Evolutionary conservation across 805 yeast genomes (phyloP).

Genomic region (Hanseniaspora guilliermondii): DNA sequence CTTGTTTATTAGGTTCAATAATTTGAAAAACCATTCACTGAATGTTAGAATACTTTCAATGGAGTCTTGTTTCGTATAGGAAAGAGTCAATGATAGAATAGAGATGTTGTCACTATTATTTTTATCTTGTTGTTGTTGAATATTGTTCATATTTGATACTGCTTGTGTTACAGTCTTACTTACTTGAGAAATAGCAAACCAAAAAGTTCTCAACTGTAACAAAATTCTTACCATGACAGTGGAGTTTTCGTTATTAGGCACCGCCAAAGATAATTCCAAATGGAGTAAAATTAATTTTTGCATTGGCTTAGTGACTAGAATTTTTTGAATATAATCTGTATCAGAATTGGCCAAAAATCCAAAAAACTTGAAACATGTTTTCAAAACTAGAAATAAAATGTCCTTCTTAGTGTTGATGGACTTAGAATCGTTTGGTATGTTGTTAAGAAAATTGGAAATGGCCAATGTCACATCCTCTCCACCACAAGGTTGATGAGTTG

Average conservation of each 20-base stretch:
- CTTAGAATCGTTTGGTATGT: conserved; percentile 1
- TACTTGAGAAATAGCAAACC: conserved; percentile 58
- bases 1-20: conserved; percentile 58
- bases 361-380: conserved; percentile 24
- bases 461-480: conserved; percentile 28
- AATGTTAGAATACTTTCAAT: conserved; percentile 60
- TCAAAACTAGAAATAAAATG: conserved; percentile 8
- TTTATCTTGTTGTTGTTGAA: conserved; percentile 24
- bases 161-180: conserved; percentile 45
- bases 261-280: conserved; percentile 23
- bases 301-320: conserved; percentile 27
- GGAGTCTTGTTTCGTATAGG: conserved; percentile 49
- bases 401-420: conserved; percentile 5
- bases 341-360: conserved; percentile 28
- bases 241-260: conserved; percentile 7
- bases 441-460: conserved; percentile 19
- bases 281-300: conserved; percentile 27
- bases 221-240: conserved; percentile 27
- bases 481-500: conserved; percentile 26
- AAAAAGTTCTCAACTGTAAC: conserved; percentile 55
- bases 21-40: conserved; percentile 75
- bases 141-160: conserved; percentile 51
- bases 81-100: conserved; percentile 27
- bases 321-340: conserved; percentile 27
- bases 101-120: conserved; percentile 36